These are phyloP conservation scores for Chamaenerion angustifolium DNA, from an alignment of 345 rosid genomes.

Conservation along the genomic window DNA sequence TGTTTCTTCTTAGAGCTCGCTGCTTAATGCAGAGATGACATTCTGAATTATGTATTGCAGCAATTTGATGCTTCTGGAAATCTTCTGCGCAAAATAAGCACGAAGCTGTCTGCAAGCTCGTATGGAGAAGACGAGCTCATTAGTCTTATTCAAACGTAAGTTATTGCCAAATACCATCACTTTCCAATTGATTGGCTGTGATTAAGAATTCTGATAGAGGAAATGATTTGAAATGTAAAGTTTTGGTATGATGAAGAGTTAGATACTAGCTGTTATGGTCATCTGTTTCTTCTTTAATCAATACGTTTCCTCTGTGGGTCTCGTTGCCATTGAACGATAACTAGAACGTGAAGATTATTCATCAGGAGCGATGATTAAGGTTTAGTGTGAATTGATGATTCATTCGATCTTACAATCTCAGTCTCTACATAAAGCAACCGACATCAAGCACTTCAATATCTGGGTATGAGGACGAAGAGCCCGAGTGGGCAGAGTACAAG, in stretches of 20 bases:
- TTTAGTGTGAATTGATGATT: neutral
- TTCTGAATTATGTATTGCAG: slow-evolving; percentile 20
- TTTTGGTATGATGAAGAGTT: too few species aligned
- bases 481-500: slow-evolving; percentile 85
- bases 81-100: slow-evolving; percentile 53
- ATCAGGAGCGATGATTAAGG: neutral
- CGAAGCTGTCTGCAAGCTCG: slow-evolving; percentile 55
- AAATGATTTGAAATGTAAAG: too few species aligned
- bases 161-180: neutral
- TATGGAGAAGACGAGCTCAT: slow-evolving; percentile 84
- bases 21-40: too few species aligned
- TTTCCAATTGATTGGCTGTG: too few species aligned
- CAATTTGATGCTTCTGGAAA: slow-evolving; percentile 75
- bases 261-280: too few species aligned
- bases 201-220: too few species aligned
- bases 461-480: slow-evolving; percentile 36
- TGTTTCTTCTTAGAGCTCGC: too few species aligned
- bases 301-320: too few species aligned
- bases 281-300: too few species aligned
- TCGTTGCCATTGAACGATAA: too few species aligned
- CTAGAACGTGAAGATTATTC: too few species aligned
- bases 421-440: slow-evolving; percentile 79
- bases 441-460: slow-evolving; percentile 35
- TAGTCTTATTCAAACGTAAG: slow-evolving; percentile 92
- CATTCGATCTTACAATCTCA: slow-evolving; percentile 11